Conservation (phyloP, 345 rosid species). For the Eucalyptus coolabah region DNA sequence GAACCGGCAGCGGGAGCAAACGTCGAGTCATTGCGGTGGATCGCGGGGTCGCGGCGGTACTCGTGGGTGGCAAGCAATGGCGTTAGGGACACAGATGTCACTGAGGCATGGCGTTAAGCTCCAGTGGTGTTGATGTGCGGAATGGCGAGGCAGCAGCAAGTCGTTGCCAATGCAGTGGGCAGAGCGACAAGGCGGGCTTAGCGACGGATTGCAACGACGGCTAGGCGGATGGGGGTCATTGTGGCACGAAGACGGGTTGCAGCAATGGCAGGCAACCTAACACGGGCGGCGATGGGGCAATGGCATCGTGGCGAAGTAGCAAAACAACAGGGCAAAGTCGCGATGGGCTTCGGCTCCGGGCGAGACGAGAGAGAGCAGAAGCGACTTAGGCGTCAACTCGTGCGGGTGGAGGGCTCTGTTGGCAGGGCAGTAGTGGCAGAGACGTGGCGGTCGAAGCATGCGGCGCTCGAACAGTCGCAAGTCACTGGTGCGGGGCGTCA, state of each 20-base stretch:
- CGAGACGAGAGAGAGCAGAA: rapidly evolving
- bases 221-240: too few species aligned
- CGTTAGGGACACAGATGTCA: rapidly evolving
- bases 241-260: rapidly evolving
- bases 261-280: rapidly evolving
- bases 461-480: too few species aligned
- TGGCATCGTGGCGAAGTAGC: rapidly evolving
- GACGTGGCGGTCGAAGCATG: rapidly evolving
- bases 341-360: rapidly evolving
- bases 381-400: too few species aligned
- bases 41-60: too few species aligned
- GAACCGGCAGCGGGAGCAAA: rapidly evolving
- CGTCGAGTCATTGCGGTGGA: rapidly evolving
- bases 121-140: rapidly evolving
- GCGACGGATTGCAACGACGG: rapidly evolving
- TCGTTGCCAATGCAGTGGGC: rapidly evolving
- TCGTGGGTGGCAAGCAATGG: too few species aligned
- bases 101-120: rapidly evolving
- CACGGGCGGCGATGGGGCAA: rapidly evolving
- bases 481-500: rapidly evolving
- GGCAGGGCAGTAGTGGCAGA: too few species aligned
- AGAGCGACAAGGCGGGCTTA: too few species aligned
- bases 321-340: rapidly evolving
- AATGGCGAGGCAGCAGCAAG: too few species aligned
- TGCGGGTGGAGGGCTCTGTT: rapidly evolving